phyloP scores from a whole-genome alignment of 495 filamentous ascomycete species.

The Annulohypoxylon stygium region DNA sequence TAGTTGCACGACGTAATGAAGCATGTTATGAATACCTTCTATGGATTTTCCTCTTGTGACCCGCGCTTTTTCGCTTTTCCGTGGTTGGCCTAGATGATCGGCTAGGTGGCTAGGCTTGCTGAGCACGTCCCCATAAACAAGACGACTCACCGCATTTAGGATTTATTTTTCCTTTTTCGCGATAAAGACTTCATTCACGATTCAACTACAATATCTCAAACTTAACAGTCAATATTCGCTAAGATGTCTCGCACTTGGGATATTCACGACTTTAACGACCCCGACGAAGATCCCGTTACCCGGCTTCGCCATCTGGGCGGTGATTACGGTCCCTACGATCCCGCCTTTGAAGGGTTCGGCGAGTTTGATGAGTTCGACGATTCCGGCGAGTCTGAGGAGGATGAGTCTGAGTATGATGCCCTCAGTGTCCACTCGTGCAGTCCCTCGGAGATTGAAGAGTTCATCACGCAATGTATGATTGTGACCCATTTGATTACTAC shows the following conservation, averaged over 20 bases:
- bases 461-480: background rate
- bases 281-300: slow-evolving; percentile 9
- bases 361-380: background rate
- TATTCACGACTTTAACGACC: slow-evolving; percentile 12
- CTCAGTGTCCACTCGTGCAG: background rate
- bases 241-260: slow-evolving; percentile 11
- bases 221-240: background rate
- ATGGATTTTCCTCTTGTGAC: background rate
- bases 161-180: background rate
- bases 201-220: background rate
- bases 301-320: slow-evolving; percentile 17
- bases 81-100: background rate
- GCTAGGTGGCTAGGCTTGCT: background rate
- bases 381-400: background rate
- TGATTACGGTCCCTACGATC: slow-evolving; percentile 8
- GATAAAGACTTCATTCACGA: background rate
- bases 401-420: background rate
- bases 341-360: background rate
- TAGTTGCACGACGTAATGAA: background rate
- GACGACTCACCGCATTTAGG: background rate
- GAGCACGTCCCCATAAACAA: background rate
- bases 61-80: slow-evolving; percentile 5
- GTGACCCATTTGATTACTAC: background rate
- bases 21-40: background rate
- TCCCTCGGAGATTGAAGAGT: background rate